Conservation (phyloP, 169 alveolate genomes). For the Toxoplasma gondii region DNA sequence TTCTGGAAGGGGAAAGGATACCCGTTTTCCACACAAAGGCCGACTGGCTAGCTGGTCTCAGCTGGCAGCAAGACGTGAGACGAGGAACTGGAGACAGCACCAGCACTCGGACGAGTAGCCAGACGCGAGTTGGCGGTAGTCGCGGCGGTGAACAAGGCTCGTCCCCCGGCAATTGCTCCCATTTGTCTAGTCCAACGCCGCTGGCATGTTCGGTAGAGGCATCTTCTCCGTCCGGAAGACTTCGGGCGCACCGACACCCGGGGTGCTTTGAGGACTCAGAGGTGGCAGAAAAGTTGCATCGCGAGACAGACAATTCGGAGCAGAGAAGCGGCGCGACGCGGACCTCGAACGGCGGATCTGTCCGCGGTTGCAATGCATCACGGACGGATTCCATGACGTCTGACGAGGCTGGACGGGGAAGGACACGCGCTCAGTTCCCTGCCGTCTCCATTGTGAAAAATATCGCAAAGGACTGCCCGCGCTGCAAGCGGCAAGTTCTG, state of each 20-base stretch:
- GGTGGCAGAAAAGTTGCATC: not conserved
- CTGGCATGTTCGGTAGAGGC: not conserved
- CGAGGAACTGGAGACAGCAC: not conserved
- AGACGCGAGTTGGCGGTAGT: not conserved
- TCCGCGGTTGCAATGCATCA: not conserved
- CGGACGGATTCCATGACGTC: not conserved
- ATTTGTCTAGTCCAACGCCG: not conserved
- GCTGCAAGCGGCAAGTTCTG: conserved; percentile 20
- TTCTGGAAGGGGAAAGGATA: too few relatives aligned
- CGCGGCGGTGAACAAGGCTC: not conserved
- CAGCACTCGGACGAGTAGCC: conserved; percentile 26
- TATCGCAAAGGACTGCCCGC: conserved; percentile 26
- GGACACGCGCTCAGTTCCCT: not conserved
- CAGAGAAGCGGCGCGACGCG: too few relatives aligned
- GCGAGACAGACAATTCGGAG: not conserved
- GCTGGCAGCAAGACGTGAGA: not conserved
- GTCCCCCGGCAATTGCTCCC: not conserved
- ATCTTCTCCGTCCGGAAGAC: not conserved
- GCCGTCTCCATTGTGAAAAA: not conserved
- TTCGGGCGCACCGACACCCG: too few relatives aligned
- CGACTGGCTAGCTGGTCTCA: not conserved
- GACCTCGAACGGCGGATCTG: too few relatives aligned
- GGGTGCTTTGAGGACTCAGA: too few relatives aligned
- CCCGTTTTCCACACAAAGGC: not conserved
- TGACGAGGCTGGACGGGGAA: not conserved